Evolutionary conservation across 441 rosid genomes (phyloP), one percentile per base, ranked within the genome.

Genomic region (Bocquillonia castaneifolia): DNA sequence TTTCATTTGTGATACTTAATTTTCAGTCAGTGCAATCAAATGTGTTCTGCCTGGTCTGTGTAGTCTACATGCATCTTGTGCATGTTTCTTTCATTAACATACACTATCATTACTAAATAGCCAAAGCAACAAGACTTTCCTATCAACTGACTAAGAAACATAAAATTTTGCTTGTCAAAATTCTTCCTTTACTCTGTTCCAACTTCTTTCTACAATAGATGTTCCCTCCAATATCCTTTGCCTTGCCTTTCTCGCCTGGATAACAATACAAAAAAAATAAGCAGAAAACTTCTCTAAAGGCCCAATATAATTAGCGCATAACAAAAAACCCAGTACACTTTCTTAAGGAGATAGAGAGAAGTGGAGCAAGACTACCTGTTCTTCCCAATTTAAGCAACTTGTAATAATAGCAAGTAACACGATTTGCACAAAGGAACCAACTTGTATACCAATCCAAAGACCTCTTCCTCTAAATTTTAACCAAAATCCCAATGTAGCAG

Each of bases 401-500:
- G 82, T 84, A 2, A 86, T 72, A 31, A 79, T 20, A 25, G 59
- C 66, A 31, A 84, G 82, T 59, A 84, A 69, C 55, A 66, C 1
- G 47, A 77, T 71, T 58, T 83, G 88, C 17, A 69, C 17, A 63
- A 61, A 60, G 0, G 86, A 74, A 54, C 88, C 90, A 69, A 72
- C 76, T 56, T 74, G 81, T 18, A 84, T 73, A 1, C 90, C 90
- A 58, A 80, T 73, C 90, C 90, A 86, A 0, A 84, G 68, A 3
- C 86, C 86, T 55, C n/a, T 69, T 44, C 84, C 90, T 59, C 75
- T 64, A 23, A 77, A 52, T 22, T 78, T 48, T 18, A 76, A 66
- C 83, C 72, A 47, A 74, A 82, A 82, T 7, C 72, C 90, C 73
- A 86, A 70, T 37, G 68, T 0, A 0, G 73, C 70, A 13, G 80